Conservation (phyloP, 2,329 filamentous ascomycete genomes). For the Meredithiella fracta region DNA sequence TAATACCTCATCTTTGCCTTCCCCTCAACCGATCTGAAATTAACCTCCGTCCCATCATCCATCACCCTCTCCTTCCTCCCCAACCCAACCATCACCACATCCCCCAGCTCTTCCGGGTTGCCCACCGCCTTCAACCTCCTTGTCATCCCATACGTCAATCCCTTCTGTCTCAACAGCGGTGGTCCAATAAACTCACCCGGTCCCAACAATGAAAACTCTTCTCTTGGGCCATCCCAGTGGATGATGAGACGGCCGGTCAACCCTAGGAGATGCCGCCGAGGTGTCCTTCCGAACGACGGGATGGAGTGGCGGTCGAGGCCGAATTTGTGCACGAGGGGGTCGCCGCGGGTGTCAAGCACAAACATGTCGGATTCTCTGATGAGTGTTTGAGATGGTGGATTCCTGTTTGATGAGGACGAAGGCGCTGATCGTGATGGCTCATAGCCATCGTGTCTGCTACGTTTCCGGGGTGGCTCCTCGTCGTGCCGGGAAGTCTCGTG, state of each 20-base stretch:
- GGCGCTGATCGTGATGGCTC: too few relatives aligned
- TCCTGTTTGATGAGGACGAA: too few relatives aligned
- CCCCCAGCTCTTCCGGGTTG: slow-evolving; percentile 18
- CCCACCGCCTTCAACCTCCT: not conserved
- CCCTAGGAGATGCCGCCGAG: slow-evolving; percentile 56
- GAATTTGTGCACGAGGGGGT: slow-evolving; percentile 55
- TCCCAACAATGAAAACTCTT: slow-evolving; percentile 35
- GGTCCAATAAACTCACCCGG: slow-evolving; percentile 22
- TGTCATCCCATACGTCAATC: slow-evolving; percentile 9
- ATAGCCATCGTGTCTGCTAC: not conserved
- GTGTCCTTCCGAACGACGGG: slow-evolving; percentile 52
- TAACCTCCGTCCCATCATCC: slow-evolving; percentile 29
- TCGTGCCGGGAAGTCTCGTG: not conserved
- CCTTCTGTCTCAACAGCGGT: slow-evolving; percentile 10
- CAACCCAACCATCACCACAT: slow-evolving; percentile 23
- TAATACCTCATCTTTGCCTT: slow-evolving; percentile 36
- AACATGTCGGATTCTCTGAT: slow-evolving; percentile 26
- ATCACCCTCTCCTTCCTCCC: slow-evolving; percentile 17
- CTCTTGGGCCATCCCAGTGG: slow-evolving; percentile 44
- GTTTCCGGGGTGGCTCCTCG: not conserved
- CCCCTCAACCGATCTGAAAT: slow-evolving; percentile 49
- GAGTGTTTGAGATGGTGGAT: not conserved
- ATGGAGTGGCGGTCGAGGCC: slow-evolving; percentile 54
- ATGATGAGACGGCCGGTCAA: slow-evolving; percentile 43
- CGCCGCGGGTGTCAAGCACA: slow-evolving; percentile 57